Conservation (phyloP, 208 protist species). For the Vickermania ingenoplastis region DNA sequence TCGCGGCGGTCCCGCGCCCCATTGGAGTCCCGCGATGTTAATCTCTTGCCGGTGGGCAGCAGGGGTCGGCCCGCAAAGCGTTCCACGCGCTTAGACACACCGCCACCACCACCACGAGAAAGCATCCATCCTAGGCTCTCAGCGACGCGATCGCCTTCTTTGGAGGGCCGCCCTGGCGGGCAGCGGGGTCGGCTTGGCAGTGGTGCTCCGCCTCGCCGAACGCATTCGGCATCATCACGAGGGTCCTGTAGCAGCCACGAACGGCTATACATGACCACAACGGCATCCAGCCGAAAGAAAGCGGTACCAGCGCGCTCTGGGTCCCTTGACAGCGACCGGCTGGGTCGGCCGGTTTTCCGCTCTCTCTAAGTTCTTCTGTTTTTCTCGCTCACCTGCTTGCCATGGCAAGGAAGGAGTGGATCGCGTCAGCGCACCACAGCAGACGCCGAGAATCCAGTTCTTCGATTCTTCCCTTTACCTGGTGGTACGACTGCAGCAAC, state of each 20-base stretch:
- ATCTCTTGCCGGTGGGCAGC: not conserved
- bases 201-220: not conserved
- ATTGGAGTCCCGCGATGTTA: not conserved
- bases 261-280: conserved; percentile 54
- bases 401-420: no score
- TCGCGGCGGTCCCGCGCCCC: not conserved
- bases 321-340: not conserved
- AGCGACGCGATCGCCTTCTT: no score
- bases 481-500: no score
- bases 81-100: not conserved
- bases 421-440: no score
- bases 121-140: no score
- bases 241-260: conserved; percentile 28
- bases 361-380: no score
- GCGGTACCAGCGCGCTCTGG: conserved; percentile 13
- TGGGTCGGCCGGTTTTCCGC: not conserved
- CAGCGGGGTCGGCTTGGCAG: not conserved
- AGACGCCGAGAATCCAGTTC: no score
- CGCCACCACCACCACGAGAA: not conserved
- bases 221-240: conserved; percentile 6
- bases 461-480: no score
- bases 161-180: no score
- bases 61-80: not conserved
- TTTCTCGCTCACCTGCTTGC: no score
- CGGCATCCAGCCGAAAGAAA: conserved; percentile 46